These are phyloP conservation scores for Kregervanrija pseudodelftensis DNA, from an alignment of 805 yeast genomes.

Conservation along the genomic window DNA sequence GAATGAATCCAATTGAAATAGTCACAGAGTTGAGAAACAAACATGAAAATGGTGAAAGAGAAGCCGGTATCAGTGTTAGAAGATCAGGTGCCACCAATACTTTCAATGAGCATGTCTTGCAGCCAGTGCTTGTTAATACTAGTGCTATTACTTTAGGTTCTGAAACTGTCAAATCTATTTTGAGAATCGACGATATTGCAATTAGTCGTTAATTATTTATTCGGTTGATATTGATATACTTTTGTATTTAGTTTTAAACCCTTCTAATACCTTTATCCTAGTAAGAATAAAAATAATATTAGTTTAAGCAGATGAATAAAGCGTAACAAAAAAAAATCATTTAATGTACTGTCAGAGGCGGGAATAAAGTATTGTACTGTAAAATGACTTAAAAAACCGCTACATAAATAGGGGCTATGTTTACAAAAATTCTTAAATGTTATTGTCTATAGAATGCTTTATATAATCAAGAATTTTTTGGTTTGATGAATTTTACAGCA, in stretches of 20 bases:
- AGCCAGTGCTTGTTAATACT: conserved; percentile 91
- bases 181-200: conserved; percentile 95
- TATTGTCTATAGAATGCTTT: no score
- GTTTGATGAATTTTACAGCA: conserved; percentile 44
- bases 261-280: neutral
- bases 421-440: no score
- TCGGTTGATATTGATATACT: neutral
- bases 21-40: conserved; percentile 87
- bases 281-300: neutral
- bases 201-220: conserved; percentile 55
- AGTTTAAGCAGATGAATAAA: neutral
- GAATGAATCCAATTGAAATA: conserved; percentile 82
- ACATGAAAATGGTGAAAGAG: conserved; percentile 84
- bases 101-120: conserved; percentile 88
- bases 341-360: no score
- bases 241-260: neutral
- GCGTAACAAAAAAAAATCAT: neutral
- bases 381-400: no score
- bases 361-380: no score
- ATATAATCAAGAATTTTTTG: neutral
- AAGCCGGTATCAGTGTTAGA: conserved; percentile 95
- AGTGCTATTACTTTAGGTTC: conserved; percentile 93
- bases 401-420: no score
- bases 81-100: conserved; percentile 91
- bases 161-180: conserved; percentile 91